Conservation (phyloP, 495 filamentous ascomycete genomes). For the Immersiella caudata region DNA sequence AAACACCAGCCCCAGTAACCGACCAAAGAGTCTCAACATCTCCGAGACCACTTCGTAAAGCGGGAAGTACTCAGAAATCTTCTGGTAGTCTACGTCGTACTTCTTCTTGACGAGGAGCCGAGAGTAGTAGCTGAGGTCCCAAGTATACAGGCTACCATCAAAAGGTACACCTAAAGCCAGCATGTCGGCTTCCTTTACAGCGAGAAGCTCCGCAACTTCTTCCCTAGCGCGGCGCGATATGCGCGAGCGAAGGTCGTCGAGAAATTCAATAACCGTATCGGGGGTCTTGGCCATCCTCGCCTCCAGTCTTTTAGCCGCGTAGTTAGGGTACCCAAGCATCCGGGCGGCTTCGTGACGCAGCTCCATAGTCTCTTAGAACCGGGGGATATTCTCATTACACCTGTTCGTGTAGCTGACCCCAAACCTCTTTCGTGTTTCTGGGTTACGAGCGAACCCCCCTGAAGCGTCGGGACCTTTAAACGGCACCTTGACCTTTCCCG, state of each 20-base stretch:
- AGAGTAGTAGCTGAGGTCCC: neutral
- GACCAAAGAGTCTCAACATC: neutral
- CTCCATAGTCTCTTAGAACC: conserved; percentile 3
- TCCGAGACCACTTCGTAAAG: neutral
- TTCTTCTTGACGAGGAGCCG: neutral
- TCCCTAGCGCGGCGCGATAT: neutral
- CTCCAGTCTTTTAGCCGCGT: conserved; percentile 2
- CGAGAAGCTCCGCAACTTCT: neutral
- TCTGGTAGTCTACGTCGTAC: neutral
- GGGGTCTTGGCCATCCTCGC: neutral
- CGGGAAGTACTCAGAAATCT: neutral
- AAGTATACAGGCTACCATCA: neutral
- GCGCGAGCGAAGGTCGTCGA: neutral
- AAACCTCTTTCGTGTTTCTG: neutral
- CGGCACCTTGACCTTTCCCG: neutral
- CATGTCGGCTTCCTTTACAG: neutral
- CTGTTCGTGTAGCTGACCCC: neutral
- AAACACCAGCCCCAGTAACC: neutral
- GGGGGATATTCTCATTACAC: conserved; percentile 7
- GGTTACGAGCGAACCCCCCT: neutral
- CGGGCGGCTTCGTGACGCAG: conserved; percentile 4
- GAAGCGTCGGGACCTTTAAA: neutral
- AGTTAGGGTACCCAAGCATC: neutral
- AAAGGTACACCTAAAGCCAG: neutral
- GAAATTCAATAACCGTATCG: neutral